Conservation (phyloP, 2,329 filamentous ascomycete genomes). For the Fusarium sp. region DNA sequence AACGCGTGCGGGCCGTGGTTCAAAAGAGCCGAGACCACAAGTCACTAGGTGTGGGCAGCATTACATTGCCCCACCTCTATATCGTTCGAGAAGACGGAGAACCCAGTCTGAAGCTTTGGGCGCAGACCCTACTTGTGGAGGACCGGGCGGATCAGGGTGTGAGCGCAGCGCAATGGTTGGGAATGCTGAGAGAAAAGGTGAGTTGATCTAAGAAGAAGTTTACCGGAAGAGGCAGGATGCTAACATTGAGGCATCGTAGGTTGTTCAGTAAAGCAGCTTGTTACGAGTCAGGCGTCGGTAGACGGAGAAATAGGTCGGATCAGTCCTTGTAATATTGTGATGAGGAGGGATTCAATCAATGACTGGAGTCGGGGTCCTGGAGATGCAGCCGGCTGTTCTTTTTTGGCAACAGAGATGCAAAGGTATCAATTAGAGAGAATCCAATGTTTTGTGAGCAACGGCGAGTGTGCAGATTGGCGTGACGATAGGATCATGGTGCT, state of each 20-base stretch:
- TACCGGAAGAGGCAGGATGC: conserved; percentile 3
- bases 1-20: conserved; percentile 88
- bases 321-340: conserved; percentile 43
- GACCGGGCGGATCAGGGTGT: conserved; percentile 94
- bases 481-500: conserved; percentile 8
- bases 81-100: conserved; percentile 96
- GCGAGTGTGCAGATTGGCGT: conserved; percentile 1
- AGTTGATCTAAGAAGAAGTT: conserved; percentile 29
- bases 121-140: conserved; percentile 94
- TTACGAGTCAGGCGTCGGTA: conserved; percentile 32
- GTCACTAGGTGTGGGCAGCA: conserved; percentile 89
- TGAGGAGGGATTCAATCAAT: conserved; percentile 42
- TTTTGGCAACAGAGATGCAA: conserved; percentile 37
- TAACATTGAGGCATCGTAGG: conserved; percentile 44
- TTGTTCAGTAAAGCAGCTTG: conserved; percentile 51
- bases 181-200: conserved; percentile 93
- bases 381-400: conserved; percentile 31
- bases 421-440: conserved; percentile 48
- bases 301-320: conserved; percentile 34
- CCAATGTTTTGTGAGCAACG: conserved; percentile 32
- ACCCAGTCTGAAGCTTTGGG: conserved; percentile 94
- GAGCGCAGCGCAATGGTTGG: conserved; percentile 94
- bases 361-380: conserved; percentile 43
- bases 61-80: conserved; percentile 92
- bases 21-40: conserved; percentile 92